These are phyloP conservation scores for Mycena pura DNA, from an alignment of 768 basidiomycete species.

Conservation along the genomic window DNA sequence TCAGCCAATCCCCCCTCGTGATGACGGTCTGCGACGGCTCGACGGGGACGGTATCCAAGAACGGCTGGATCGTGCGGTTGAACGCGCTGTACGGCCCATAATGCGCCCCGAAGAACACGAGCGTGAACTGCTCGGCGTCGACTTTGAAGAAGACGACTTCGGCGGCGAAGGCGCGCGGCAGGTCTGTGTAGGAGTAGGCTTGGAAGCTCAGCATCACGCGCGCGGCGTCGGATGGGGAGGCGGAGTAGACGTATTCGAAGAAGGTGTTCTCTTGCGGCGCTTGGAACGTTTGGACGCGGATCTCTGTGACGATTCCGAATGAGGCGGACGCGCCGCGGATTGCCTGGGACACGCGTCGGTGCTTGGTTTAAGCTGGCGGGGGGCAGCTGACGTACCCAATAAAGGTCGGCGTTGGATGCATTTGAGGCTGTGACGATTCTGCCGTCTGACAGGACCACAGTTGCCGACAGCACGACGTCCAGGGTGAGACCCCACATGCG, in stretches of 20 bases:
- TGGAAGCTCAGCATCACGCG: too few relatives aligned
- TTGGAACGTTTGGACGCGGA: conserved; percentile 42
- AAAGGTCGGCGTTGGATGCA: conserved; percentile 50
- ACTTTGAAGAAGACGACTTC: conserved; percentile 39
- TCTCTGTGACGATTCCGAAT: conserved; percentile 47
- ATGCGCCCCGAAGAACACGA: conserved; percentile 44
- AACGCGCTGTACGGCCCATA: conserved; percentile 40
- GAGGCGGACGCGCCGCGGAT: conserved; percentile 47
- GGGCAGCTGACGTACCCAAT: conserved; percentile 58
- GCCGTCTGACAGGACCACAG: conserved; percentile 52
- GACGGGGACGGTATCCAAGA: conserved; percentile 36
- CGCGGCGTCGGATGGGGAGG: too few relatives aligned
- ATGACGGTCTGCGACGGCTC: conserved; percentile 27
- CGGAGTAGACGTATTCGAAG: conserved; percentile 44
- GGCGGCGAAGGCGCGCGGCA: conserved; percentile 41
- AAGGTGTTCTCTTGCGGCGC: conserved; percentile 44
- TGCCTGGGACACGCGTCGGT: conserved; percentile 32
- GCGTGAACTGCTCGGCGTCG: conserved; percentile 31
- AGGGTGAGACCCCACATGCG: conserved; percentile 57
- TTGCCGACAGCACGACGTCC: conserved; percentile 48
- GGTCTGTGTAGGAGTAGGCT: conserved; percentile 36
- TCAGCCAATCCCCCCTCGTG: conserved; percentile 33
- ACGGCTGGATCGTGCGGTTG: conserved; percentile 39
- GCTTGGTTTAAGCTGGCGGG: background rate
- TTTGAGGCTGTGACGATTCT: conserved; percentile 45